Evolutionary conservation across 805 yeast genomes (phyloP), one percentile per base, ranked within the genome.

Genomic region (Ogataea naganishii): DNA sequence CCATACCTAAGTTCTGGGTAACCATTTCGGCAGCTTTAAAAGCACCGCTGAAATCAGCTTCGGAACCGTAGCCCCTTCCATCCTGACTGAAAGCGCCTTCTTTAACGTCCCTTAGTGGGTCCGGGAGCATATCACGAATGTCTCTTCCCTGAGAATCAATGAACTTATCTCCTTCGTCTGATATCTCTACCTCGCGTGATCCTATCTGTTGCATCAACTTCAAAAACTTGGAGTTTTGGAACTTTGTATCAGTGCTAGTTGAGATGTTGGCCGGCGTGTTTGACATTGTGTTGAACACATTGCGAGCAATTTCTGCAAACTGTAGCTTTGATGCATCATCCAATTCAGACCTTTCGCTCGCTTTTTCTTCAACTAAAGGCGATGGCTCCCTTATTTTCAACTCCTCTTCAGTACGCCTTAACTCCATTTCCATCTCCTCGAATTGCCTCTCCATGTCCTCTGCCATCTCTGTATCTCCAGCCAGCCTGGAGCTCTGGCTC

Each of bases 201-300:
- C 64, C 52, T 7, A 65, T 60, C 36, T 38, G 45, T 20, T 51
- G 41, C 71, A 65, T 65, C 19, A 65, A 43, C 32, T 60, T 58
- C 32, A 65, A 40, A 31, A 65, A 65, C 12, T 50, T 50, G 7
- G 66, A 59, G 29, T 58, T 55, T 39, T 54, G 49, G 38, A 64
- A 62, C 37, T 64, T 64, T 17, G 34, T 28, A 2, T 47, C 39
- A 2, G 66, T 60, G 10, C 46, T 44, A 4, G 34, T 33, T 10
- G 63, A 50, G 1, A 48, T 37, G 21, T 35, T 39, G 13, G 38
- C 32, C 18, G 53, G 44, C 1, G 54, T 40, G 17, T 46, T 43
- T n/a, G 51, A 38, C 69, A 64, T 64, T 5, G 60, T 45, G 22
- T 45, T 39, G 18, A 55, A 57, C 8, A 64, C 66, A 11, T 56